These are phyloP conservation scores for Endocarpon pusillum DNA, from an alignment of 495 filamentous ascomycete species.

Conservation along the genomic window DNA sequence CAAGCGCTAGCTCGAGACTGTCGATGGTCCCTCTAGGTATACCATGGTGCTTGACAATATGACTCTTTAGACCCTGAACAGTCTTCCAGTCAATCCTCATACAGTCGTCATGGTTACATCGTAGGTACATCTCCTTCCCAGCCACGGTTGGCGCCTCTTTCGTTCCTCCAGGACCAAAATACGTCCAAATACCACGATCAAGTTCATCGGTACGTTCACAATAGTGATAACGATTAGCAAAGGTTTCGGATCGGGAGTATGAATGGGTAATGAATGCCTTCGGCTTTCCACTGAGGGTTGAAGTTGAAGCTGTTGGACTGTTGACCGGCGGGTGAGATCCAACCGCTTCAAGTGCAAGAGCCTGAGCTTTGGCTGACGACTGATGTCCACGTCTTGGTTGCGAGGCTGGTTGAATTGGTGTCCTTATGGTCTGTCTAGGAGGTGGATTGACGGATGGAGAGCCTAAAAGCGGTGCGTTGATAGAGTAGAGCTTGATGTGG, in stretches of 20 bases:
- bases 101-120: neutral
- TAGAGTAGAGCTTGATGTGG: neutral
- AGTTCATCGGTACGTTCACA: neutral
- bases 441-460: too few relatives aligned
- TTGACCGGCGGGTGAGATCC: too few relatives aligned
- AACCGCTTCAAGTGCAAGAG: too few relatives aligned
- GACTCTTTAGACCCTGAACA: neutral
- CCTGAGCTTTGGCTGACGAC: too few relatives aligned
- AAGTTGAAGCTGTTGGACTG: too few relatives aligned
- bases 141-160: too few relatives aligned
- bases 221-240: neutral
- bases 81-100: conserved; percentile 1
- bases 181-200: neutral
- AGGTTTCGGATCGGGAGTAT: neutral
- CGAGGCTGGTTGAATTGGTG: too few relatives aligned
- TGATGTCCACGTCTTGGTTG: too few relatives aligned
- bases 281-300: too few relatives aligned
- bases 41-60: conserved; percentile 1
- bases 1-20: neutral
- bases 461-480: conserved; percentile 1
- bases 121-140: neutral
- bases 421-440: too few relatives aligned
- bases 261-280: neutral
- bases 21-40: neutral
- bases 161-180: too few relatives aligned